phyloP scores from a whole-genome alignment of 2,329 filamentous ascomycete genomes.

The Thyridium curvatum region DNA sequence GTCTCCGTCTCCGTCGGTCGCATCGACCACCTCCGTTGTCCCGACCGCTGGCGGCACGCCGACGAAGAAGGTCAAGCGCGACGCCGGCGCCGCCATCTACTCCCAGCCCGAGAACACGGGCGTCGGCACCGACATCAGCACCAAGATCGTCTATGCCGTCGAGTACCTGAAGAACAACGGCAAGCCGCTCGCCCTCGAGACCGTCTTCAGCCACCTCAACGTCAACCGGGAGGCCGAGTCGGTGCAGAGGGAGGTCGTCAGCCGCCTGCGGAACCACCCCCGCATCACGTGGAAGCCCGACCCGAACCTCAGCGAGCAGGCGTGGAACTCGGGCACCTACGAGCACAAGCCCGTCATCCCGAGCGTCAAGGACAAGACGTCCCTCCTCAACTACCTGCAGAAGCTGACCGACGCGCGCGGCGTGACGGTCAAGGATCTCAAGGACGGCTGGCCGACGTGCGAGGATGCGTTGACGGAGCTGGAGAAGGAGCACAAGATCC shows the following conservation, averaged over 20 bases:
- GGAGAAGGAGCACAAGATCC: slow-evolving; percentile 70
- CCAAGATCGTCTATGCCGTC: slow-evolving; percentile 81
- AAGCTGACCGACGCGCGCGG: slow-evolving; percentile 74
- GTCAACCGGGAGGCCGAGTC: slow-evolving; percentile 57
- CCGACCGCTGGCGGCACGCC: slow-evolving; percentile 52
- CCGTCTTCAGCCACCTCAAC: slow-evolving; percentile 76
- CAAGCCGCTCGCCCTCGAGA: slow-evolving; percentile 61
- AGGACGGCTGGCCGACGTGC: slow-evolving; percentile 91
- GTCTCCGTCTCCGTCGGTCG: slow-evolving; percentile 55
- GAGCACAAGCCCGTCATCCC: slow-evolving; percentile 75
- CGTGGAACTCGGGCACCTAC: slow-evolving; percentile 65
- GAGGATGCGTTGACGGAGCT: slow-evolving; percentile 71
- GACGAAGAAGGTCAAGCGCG: slow-evolving; percentile 56
- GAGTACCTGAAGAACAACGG: slow-evolving; percentile 73
- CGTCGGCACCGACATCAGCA: slow-evolving; percentile 75
- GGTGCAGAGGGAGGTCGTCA: slow-evolving; percentile 57
- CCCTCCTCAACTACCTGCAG: slow-evolving; percentile 77
- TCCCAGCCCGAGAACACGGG: slow-evolving; percentile 73
- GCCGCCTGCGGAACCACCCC: slow-evolving; percentile 60
- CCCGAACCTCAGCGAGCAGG: slow-evolving; percentile 46
- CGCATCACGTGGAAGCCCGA: slow-evolving; percentile 52
- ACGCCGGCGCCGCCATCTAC: slow-evolving; percentile 51
- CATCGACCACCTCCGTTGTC: slow-evolving; percentile 34
- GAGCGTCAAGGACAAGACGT: slow-evolving; percentile 69
- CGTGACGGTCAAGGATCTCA: slow-evolving; percentile 80